Evolutionary conservation across 2,329 filamentous ascomycete genomes (phyloP).

Genomic region (Penicillium sp.): DNA sequence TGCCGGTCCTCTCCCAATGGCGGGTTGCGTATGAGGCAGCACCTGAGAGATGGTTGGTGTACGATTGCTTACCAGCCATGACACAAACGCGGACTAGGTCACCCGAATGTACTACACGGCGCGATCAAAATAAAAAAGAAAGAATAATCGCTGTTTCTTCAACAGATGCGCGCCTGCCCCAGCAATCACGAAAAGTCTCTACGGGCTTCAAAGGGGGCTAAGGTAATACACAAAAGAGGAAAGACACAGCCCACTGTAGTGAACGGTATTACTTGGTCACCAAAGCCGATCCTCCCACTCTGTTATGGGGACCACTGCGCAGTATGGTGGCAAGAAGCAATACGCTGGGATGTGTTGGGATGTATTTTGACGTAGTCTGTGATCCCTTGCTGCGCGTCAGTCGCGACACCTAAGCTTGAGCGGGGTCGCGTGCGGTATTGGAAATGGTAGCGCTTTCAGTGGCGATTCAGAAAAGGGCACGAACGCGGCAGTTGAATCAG

Average conservation of each 20-base stretch:
- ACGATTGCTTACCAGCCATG: slow-evolving; percentile 64
- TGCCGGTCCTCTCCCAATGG: neutral
- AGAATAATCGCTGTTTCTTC: slow-evolving; percentile 15
- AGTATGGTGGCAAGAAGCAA: slow-evolving; percentile 13
- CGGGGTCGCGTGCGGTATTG: slow-evolving; percentile 30
- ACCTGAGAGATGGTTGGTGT: slow-evolving; percentile 23
- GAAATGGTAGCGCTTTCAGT: neutral
- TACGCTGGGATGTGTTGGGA: slow-evolving; percentile 11
- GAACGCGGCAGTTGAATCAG: neutral
- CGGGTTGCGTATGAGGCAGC: slow-evolving; percentile 2
- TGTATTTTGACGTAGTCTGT: slow-evolving; percentile 14
- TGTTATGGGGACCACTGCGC: slow-evolving; percentile 4
- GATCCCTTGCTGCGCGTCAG: slow-evolving; percentile 29
- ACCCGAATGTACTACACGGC: slow-evolving; percentile 40
- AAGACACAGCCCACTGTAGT: slow-evolving; percentile 23
- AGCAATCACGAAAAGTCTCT: slow-evolving; percentile 35
- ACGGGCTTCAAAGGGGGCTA: slow-evolving; percentile 41
- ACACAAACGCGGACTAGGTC: slow-evolving; percentile 32
- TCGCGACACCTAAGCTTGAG: slow-evolving; percentile 27
- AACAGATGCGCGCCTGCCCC: slow-evolving; percentile 24
- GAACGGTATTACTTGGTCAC: slow-evolving; percentile 12
- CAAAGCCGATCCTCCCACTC: slow-evolving; percentile 22
- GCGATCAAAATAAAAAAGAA: slow-evolving; percentile 20
- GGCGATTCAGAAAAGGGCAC: neutral
- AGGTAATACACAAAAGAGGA: slow-evolving; percentile 41